Base-by-base conservation (phyloP, 768 basidiomycete species). In the Agaricus subrufescens region DNA sequence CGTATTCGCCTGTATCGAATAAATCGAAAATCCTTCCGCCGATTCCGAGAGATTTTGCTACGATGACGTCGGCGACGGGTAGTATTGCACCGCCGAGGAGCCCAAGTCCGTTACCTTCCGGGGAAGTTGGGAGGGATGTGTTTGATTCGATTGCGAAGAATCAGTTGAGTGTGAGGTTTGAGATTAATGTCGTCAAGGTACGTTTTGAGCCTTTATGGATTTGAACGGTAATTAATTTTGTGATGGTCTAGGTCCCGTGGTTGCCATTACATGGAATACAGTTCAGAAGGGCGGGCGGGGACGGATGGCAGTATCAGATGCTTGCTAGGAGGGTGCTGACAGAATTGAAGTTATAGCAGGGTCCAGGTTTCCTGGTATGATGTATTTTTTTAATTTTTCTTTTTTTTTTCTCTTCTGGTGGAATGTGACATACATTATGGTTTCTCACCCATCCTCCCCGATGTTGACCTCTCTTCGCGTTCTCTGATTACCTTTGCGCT, bases 251-350 rank as follows among this genome's bases (percentile, higher is more conserved):
- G 94, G 91, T 97, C 2, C 94, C 94, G 45, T 92, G 87, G 86
- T 74, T 98, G 48, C 93, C 94, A 2, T 72, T 98, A 19, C 91
- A 98, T 69, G 95, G 96, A 2, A 89, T 98, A 45, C 96, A 98
- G 66, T 98, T 98, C 75, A 85, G 96, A 47, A 80, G 96, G 58
- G 82, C 86, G 1, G 83, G 89, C 27, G 95, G 95, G 1, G 91
- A 96, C 61, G 91, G 89, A 0, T 98, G 94, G 94, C 94, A 97
- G 71, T 98, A 98, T 70, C 93, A 95, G 68, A 94, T 94, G 91
- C 80, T 98, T 40, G 94, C 91, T 25, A 80, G 91, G 62, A 80
- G 91, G 57, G 91, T 94, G 40, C 72, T 94, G 62, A 94, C 91
- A 39, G 91, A 94, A 69, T 79, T 94, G 67, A 93, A 93, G 72